Evolutionary conservation across 805 yeast species (phyloP), one percentile per base, ranked within the genome.

Genomic region (Nakazawaea ernobii): DNA sequence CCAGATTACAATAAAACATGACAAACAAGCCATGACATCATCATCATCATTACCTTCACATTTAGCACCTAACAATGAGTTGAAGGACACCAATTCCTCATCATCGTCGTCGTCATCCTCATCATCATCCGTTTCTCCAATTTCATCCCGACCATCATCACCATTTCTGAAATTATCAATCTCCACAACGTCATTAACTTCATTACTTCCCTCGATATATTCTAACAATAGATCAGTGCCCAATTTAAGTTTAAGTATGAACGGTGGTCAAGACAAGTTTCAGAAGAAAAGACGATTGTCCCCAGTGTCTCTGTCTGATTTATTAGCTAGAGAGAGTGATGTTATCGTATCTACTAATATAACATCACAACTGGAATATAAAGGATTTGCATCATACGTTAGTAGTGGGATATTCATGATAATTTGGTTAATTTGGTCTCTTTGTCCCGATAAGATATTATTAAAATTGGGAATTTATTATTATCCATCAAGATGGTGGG

Each of bases 401-500:
- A 70, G 87, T 0, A 75, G 85, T 13, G 73, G 83, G 0, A 64
- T 81, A 1, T 71, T 77, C 0, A 69, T 87, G 26, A 49, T 71
- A 2, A 63, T 76, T 5, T 86, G 86, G 74, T 53, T 82, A 1
- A 50, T 77, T 4, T 92, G 98, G 97, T 79, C 95, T 1, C 58
- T 85, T 3, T 58, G 81, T 0, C 97, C 97, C 0, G 76, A 77
- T 35, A 52, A 58, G n/a, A 56, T 75, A 32, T 74, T 85, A 37
- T 11, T 9, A 9, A 55, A 56, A 8, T 53, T 79, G 29, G 82
- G 80, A 14, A 77, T 84, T 15, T 77, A 74, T 56, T 90, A 82
- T 62, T 86, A 82, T 55, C 98, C 98, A 0, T 86, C 92, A 30
- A 73, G 95, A 54, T 86, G 91, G 82, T 94, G 98, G 99, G 83